phyloP scores from a whole-genome alignment of 257 asterid species.

The Solanum tarijense region DNA sequence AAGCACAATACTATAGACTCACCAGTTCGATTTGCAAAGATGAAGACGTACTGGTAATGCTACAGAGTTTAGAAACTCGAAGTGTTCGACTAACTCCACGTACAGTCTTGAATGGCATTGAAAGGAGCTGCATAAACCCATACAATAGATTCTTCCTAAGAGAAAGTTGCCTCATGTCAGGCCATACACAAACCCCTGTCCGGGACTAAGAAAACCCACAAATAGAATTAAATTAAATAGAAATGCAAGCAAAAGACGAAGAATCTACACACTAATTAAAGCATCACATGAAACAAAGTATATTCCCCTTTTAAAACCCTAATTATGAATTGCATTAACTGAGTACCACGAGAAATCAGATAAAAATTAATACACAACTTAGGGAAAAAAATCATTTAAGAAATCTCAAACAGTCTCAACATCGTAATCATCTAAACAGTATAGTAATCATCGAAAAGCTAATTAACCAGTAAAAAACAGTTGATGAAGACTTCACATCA shows the following conservation, averaged over 20 bases:
- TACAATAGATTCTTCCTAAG: conserved; percentile 70
- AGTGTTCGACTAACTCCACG: conserved; percentile 60
- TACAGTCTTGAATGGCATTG: conserved; percentile 74
- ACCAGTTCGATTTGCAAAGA: conserved; percentile 82
- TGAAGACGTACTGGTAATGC: conserved; percentile 52
- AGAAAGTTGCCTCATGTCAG: conserved; percentile 76
- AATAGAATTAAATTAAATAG: conserved; percentile 4
- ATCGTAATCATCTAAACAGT: not conserved
- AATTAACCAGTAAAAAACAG: not conserved
- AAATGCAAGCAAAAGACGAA: not conserved
- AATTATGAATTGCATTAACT: not conserved
- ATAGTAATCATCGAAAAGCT: not conserved
- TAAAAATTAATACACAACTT: not conserved
- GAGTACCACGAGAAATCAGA: not conserved
- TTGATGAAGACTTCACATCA: not conserved
- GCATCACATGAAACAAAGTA: not conserved
- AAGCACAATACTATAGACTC: conserved; percentile 8
- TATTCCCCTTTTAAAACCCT: not conserved
- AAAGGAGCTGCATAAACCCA: conserved; percentile 65
- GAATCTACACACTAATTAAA: not conserved
- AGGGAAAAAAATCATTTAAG: not conserved
- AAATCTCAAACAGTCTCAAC: not conserved
- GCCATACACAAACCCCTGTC: conserved; percentile 75
- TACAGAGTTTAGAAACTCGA: conserved; percentile 71
- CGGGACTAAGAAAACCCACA: conserved; percentile 31